A percentile compares a stretch with the other conserved stretches of the same genome.
Evolutionary conservation across 108 stramenopile genomes (phyloP).

Genomic region (Phaeodactylum tricornutum): DNA sequence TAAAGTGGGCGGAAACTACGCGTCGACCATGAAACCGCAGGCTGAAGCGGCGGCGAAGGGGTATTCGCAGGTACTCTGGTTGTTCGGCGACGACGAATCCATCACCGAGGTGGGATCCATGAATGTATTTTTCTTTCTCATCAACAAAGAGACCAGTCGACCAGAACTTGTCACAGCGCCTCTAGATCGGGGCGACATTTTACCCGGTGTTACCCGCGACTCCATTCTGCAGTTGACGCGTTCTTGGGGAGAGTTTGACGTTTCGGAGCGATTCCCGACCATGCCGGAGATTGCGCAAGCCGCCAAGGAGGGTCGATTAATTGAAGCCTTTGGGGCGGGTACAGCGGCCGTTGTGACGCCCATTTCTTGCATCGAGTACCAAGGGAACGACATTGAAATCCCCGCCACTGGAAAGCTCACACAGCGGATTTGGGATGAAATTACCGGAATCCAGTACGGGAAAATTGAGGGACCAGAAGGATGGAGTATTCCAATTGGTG

Average conservation of each 20-base stretch:
- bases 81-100: conserved; percentile 80
- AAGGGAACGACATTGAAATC: conserved; percentile 70
- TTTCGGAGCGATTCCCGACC: conserved; percentile 62
- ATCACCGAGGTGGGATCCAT: conserved; percentile 96
- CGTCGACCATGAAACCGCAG: conserved; percentile 83
- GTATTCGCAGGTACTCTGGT: conserved; percentile 88
- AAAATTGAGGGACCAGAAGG: conserved; percentile 51
- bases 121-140: conserved; percentile 90
- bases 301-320: conserved; percentile 55
- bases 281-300: conserved; percentile 80
- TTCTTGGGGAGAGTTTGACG: conserved; percentile 71
- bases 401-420: conserved; percentile 73
- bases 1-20: conserved; percentile 96
- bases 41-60: conserved; percentile 67
- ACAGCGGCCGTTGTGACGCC: conserved; percentile 96
- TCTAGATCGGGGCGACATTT: conserved; percentile 83
- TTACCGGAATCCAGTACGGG: conserved; percentile 89
- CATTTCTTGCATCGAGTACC: conserved; percentile 69
- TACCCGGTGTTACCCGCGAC: conserved; percentile 89
- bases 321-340: conserved; percentile 94
- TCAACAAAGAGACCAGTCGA: conserved; percentile 40
- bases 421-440: conserved; percentile 70
- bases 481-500: too few species aligned
- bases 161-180: conserved; percentile 90
- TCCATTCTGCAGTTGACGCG: conserved; percentile 71